Percentiles rank a stretch among this genome's conserved stretches.
Conservation (phyloP, 163 green algal genomes). For the Picocystis sp. region DNA sequence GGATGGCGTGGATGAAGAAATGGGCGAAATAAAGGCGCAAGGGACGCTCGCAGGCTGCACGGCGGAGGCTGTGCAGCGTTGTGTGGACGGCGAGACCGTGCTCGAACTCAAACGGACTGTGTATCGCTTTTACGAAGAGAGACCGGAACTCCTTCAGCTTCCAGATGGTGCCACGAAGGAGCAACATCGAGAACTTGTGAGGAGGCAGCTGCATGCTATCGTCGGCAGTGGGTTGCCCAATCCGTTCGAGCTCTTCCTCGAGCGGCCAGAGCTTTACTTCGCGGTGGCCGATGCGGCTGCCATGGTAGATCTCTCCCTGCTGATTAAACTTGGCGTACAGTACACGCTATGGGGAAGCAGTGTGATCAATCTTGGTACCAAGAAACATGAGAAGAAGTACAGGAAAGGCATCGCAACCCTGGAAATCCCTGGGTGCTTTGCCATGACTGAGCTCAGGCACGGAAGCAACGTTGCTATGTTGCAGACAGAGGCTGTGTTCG, state of each 20-base stretch:
- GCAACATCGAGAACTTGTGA: constrained; percentile 58
- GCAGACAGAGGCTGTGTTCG: constrained; percentile 56
- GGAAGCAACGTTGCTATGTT: constrained; percentile 67
- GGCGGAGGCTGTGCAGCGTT: too few species aligned
- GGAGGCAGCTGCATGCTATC: constrained; percentile 35
- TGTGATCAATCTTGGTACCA: constrained; percentile 71
- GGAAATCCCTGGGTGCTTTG: constrained; percentile 64
- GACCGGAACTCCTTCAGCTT: constrained; percentile 53
- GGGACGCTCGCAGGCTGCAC: not conserved
- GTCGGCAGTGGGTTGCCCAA: constrained; percentile 28
- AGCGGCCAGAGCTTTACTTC: constrained; percentile 39
- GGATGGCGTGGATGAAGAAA: constrained; percentile 51
- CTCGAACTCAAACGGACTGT: constrained; percentile 15
- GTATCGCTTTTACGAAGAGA: constrained; percentile 40
- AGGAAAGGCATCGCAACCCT: constrained; percentile 70
- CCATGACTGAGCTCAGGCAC: constrained; percentile 90
- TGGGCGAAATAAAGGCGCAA: constrained; percentile 32
- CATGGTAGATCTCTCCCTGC: constrained; percentile 43
- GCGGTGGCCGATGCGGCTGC: constrained; percentile 53
- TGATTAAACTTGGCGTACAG: constrained; percentile 22
- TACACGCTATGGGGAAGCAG: constrained; percentile 82
- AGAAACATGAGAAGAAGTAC: constrained; percentile 58
- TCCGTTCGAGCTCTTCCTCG: constrained; percentile 32
- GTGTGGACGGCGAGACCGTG: not conserved
- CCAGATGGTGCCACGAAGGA: constrained; percentile 49